Evolutionary conservation across 352 stramenopile genomes (phyloP), one percentile per base, ranked within the genome.

Genomic region (Phytophthora uliginosa): DNA sequence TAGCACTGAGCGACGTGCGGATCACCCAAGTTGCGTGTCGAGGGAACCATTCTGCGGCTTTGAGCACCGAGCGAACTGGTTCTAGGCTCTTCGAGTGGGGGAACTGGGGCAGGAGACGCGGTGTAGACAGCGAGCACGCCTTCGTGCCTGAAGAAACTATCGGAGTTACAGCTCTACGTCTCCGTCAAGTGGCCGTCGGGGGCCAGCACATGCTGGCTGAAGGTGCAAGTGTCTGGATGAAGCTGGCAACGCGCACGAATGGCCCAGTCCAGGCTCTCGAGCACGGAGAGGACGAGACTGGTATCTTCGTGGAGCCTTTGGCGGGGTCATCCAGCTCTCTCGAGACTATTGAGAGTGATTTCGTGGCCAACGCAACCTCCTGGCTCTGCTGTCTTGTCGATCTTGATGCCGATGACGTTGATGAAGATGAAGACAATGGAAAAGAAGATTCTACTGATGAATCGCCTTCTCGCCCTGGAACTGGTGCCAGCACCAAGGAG

Each of bases 191-290:
- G 10, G 77, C 75, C 8, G 75, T 89, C 1, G 85, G 85, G 15
- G 78, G 86, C 31, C 81, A 91, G 22, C 84, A 94, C 65, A 81
- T 79, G 13, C 20, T 90, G 18, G 80, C 72, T 7, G 87, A 95
- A 59, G 87, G 87, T 33, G 83, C 71, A 9, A 95, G 87, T 66
- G 81, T 90, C 2, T 95, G 85, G 87, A 73, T 95, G 20, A 76
- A 65, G 13, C 24, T 88, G 1, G 62, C 69, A 5, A 64, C 50
- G 0, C 61, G 50, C 12, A 62, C 66, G 47, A 62, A 66, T 55
- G 63, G 64, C 26, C 36, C 57, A 22, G 45, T 58, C 7, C 28
- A 69, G 63, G 42, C 24, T 48, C 28, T 6, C 22, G 71, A 64
- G 6, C 28, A 60, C 15, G 40, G 17, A 12, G 56, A 81, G 15